Evolutionary conservation across 2,329 filamentous ascomycete genomes (phyloP).

Genomic region (Pyrenophora graminea): DNA sequence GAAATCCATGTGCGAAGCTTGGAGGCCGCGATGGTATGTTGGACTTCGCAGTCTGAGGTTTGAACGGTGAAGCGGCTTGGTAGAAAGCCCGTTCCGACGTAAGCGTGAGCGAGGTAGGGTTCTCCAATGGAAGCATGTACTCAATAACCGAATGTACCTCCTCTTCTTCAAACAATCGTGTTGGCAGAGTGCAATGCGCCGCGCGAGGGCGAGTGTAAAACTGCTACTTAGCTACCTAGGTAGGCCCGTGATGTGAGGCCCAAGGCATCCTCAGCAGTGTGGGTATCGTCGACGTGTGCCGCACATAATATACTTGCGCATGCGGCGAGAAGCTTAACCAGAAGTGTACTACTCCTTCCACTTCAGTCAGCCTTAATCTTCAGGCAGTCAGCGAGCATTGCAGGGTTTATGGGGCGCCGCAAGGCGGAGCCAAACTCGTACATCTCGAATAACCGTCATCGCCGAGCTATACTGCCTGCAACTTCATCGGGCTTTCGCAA

Average conservation of each 20-base stretch:
- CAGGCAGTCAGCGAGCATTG: slow-evolving; percentile 33
- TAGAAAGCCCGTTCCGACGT: background rate
- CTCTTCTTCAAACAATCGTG: background rate
- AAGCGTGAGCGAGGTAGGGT: background rate
- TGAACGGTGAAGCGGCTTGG: slow-evolving; percentile 5
- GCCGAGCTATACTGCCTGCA: slow-evolving; percentile 15
- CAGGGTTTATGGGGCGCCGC: slow-evolving; percentile 29
- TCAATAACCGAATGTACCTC: background rate
- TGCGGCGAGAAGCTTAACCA: slow-evolving; percentile 20
- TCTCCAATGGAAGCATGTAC: background rate
- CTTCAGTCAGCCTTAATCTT: slow-evolving; percentile 37
- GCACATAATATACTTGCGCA: slow-evolving; percentile 14
- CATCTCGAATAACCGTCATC: slow-evolving; percentile 14
- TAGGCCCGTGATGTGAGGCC: slow-evolving; percentile 13
- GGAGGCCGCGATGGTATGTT: background rate
- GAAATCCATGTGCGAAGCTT: background rate
- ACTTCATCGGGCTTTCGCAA: slow-evolving; percentile 1
- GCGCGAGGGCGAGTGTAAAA: slow-evolving; percentile 4
- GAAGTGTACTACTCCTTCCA: slow-evolving; percentile 21
- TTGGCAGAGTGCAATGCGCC: background rate
- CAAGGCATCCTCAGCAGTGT: slow-evolving; percentile 16
- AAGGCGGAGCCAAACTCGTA: slow-evolving; percentile 24
- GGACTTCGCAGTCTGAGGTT: slow-evolving; percentile 3
- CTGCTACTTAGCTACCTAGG: background rate
- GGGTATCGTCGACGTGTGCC: slow-evolving; percentile 13